A percentile compares a stretch with the other conserved stretches of the same genome.
phyloP scores from a whole-genome alignment of 805 yeast genomes.

The Candida germanica region DNA sequence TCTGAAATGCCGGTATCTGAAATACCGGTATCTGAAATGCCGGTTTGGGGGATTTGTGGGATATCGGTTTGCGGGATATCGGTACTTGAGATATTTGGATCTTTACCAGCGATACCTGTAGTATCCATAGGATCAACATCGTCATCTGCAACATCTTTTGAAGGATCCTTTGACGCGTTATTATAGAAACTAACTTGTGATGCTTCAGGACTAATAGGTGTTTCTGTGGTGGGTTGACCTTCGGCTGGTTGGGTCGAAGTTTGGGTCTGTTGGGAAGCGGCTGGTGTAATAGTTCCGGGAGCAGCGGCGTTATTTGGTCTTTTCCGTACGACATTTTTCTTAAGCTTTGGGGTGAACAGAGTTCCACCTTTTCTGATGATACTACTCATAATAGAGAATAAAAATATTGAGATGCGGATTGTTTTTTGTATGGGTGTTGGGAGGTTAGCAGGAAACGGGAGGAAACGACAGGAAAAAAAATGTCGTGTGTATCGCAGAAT shows the following conservation, averaged over 20 bases:
- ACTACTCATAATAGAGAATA: constrained; percentile 18
- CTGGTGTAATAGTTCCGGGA: no score
- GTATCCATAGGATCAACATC: constrained; percentile 14
- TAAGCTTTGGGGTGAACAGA: constrained; percentile 14
- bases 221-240: not conserved
- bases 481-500: no score
- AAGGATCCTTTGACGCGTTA: not conserved
- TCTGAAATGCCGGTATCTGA: no score
- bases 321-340: constrained; percentile 9
- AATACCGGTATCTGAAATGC: no score
- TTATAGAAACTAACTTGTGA: constrained; percentile 10
- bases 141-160: constrained; percentile 4
- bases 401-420: constrained; percentile 1
- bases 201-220: constrained; percentile 9
- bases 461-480: no score
- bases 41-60: no score
- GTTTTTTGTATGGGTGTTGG: no score
- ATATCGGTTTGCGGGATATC: no score
- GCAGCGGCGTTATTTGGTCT: not conserved
- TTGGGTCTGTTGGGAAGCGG: constrained; percentile 1
- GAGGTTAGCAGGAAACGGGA: no score
- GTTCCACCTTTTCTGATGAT: constrained; percentile 14
- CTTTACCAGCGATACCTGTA: no score
- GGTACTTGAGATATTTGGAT: no score
- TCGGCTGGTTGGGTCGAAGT: not conserved